Percentiles rank a stretch among this genome's conserved stretches.
Evolutionary conservation across 2,329 filamentous ascomycete genomes (phyloP).

Genomic region (Pseudocercospora fuligena): DNA sequence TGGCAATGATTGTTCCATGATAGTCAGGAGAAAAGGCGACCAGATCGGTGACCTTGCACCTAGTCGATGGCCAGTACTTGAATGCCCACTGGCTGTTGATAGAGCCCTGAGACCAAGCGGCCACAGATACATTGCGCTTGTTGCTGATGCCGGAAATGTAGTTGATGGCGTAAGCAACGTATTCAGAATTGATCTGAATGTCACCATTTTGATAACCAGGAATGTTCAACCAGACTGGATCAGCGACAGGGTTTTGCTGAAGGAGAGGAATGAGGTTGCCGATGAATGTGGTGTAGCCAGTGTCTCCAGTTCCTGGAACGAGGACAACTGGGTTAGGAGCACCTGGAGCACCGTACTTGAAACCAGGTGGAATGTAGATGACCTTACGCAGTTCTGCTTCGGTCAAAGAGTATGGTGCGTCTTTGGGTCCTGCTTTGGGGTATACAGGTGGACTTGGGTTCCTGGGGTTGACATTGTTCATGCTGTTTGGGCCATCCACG

Average conservation of each 20-base stretch:
- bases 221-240: conserved; percentile 62
- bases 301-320: conserved; percentile 57
- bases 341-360: conserved; percentile 49
- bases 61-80: conserved; percentile 61
- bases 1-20: conserved; percentile 50
- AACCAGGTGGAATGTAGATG: conserved; percentile 57
- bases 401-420: conserved; percentile 55
- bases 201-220: conserved; percentile 54
- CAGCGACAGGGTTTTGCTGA: conserved; percentile 47
- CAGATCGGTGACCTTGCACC: conserved; percentile 52
- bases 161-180: conserved; percentile 62
- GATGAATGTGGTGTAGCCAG: conserved; percentile 50
- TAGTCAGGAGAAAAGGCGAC: conserved; percentile 60
- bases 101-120: conserved; percentile 61
- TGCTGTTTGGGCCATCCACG: conserved; percentile 30
- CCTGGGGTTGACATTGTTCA: conserved; percentile 34
- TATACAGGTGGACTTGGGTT: conserved; percentile 39
- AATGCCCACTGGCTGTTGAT: conserved; percentile 61
- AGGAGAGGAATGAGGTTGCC: conserved; percentile 57
- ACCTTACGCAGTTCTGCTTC: conserved; percentile 54
- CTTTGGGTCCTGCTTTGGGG: conserved; percentile 43
- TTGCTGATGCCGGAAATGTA: conserved; percentile 53
- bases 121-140: conserved; percentile 46
- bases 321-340: conserved; percentile 54
- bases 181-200: conserved; percentile 58